These are phyloP conservation scores for Plasmodium billcollinsi DNA, from an alignment of 169 alveolate genomes.

Conservation along the genomic window DNA sequence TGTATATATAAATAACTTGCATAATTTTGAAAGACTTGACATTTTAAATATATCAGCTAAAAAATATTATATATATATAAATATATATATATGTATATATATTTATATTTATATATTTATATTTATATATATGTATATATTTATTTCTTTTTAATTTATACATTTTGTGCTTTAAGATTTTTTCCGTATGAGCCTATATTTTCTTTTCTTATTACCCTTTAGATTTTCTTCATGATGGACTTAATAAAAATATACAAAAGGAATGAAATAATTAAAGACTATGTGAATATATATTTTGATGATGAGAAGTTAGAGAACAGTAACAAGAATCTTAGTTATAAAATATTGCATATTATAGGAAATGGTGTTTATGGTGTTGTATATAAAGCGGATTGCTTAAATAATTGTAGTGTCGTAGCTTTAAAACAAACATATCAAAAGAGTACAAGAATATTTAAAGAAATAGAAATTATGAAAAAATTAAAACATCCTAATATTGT, in stretches of 20 bases:
- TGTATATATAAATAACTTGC: no score
- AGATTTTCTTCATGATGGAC: conserved; percentile 23
- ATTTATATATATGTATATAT: no score
- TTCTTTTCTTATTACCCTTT: background rate
- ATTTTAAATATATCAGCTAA: no score
- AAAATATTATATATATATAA: no score
- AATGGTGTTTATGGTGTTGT: conserved; percentile 99
- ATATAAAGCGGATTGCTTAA: conserved; percentile 93
- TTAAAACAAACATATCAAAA: conserved; percentile 96
- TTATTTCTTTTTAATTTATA: no score
- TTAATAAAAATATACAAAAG: conserved; percentile 49
- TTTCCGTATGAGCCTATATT: background rate
- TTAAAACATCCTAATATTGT: conserved; percentile 96
- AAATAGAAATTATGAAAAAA: conserved; percentile 91
- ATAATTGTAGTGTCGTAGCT: conserved; percentile 97
- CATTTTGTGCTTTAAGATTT: background rate
- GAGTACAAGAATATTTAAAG: conserved; percentile 35
- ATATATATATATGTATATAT: no score
- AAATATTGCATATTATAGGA: conserved; percentile 94
- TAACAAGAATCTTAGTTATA: conserved; percentile 71
- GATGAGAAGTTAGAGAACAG: conserved; percentile 25
- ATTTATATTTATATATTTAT: no score
- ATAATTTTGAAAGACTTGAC: no score
- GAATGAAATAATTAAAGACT: conserved; percentile 44
- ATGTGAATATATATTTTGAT: conserved; percentile 53